Evolutionary conservation across 495 filamentous ascomycete genomes (phyloP).

Genomic region (Hypoxylon fuscum): DNA sequence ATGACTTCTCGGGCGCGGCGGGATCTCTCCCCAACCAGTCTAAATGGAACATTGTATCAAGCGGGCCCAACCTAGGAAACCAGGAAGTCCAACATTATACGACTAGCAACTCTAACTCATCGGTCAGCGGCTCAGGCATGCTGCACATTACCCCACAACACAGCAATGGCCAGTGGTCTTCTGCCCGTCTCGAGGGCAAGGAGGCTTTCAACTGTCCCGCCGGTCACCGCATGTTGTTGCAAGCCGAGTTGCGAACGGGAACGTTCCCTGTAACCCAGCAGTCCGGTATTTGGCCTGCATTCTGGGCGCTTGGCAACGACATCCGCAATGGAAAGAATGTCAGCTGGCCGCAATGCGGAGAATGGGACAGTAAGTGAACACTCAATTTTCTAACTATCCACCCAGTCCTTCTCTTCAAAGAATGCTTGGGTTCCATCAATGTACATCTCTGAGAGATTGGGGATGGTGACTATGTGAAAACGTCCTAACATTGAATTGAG

Average conservation of each 20-base stretch:
- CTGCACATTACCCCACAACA: constrained; percentile 37
- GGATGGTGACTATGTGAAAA: no score
- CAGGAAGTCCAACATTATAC: constrained; percentile 42
- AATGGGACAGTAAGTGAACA: constrained; percentile 40
- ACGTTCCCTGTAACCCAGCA: constrained; percentile 22
- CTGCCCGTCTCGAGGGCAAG: constrained; percentile 39
- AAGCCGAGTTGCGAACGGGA: constrained; percentile 37
- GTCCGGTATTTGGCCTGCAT: constrained; percentile 47
- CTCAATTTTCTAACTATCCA: not conserved
- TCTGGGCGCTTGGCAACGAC: constrained; percentile 42
- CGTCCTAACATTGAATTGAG: no score
- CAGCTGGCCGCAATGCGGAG: constrained; percentile 36
- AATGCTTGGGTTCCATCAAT: not conserved
- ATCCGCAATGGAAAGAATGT: constrained; percentile 23
- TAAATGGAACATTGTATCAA: constrained; percentile 24
- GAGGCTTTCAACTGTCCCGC: constrained; percentile 24
- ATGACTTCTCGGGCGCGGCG: constrained; percentile 31
- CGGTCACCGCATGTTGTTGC: constrained; percentile 37
- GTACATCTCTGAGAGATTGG: no score
- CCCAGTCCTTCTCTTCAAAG: not conserved
- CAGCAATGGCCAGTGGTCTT: constrained; percentile 34
- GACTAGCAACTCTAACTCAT: constrained; percentile 28
- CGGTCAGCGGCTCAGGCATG: constrained; percentile 11
- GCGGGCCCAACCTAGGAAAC: constrained; percentile 32
- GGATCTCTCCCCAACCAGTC: constrained; percentile 29